Evolutionary conservation across 73 alveolate genomes (phyloP).

Genomic region (Paramecium biaurelia): DNA sequence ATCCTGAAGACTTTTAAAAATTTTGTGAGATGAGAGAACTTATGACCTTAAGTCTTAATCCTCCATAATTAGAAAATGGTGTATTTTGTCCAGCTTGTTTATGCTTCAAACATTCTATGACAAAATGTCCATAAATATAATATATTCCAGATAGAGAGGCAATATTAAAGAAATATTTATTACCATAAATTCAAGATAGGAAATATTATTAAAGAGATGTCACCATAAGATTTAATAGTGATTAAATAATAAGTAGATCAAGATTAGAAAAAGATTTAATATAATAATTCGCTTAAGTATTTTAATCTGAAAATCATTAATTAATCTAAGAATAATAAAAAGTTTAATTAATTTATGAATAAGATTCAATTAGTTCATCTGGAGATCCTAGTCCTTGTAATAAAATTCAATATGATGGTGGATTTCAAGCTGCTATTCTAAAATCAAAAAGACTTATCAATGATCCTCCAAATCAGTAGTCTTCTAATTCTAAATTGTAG

Average conservation of each 20-base stretch:
- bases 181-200: neutral
- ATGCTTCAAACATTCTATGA: neutral
- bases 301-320: neutral
- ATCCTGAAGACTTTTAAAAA: constrained; percentile 13
- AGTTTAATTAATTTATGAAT: neutral
- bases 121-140: neutral
- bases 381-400: neutral
- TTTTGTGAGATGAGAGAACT: neutral
- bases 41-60: neutral
- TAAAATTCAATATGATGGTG: neutral
- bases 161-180: neutral
- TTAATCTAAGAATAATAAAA: neutral
- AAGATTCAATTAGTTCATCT: neutral
- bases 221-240: neutral
- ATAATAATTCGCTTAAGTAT: neutral
- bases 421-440: neutral
- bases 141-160: constrained; percentile 32
- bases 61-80: neutral
- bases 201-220: neutral
- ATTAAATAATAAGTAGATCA: neutral
- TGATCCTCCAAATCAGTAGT: neutral
- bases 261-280: neutral
- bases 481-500: neutral
- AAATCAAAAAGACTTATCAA: neutral
- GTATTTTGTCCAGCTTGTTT: constrained; percentile 43